Percentiles rank a stretch among this genome's conserved stretches.
Evolutionary conservation across 2,329 filamentous ascomycete genomes (phyloP).

Genomic region (Aspergillus carbonarius): DNA sequence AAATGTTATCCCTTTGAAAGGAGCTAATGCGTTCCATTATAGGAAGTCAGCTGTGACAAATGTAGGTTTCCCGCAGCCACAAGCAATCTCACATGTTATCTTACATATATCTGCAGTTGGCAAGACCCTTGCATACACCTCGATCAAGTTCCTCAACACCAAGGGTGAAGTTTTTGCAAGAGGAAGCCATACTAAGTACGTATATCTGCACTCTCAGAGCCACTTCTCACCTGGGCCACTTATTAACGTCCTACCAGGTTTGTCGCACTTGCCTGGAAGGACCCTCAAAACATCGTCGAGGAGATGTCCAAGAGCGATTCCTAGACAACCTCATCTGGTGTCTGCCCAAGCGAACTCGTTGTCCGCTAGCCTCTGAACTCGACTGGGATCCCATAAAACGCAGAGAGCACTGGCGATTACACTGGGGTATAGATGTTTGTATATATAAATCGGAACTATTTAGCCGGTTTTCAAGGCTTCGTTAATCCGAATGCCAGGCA

Average conservation of each 20-base stretch:
- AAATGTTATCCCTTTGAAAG: neutral
- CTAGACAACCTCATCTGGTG: neutral
- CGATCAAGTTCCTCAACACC: conserved; percentile 59
- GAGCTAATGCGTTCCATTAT: conserved; percentile 17
- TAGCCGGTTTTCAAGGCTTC: neutral
- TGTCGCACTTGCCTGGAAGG: conserved; percentile 61
- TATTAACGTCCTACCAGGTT: conserved; percentile 42
- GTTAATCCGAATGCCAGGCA: neutral
- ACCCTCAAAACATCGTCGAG: conserved; percentile 61
- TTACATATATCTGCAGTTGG: conserved; percentile 49
- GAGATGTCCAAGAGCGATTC: conserved; percentile 40
- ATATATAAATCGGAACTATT: conserved; percentile 3
- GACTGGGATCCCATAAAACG: neutral
- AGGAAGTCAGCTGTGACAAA: conserved; percentile 65
- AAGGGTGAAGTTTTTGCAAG: conserved; percentile 62
- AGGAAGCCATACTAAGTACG: conserved; percentile 66
- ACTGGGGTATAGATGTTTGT: neutral
- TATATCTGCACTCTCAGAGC: neutral
- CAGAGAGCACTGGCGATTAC: neutral
- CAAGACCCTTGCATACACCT: conserved; percentile 65
- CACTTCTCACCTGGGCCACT: neutral
- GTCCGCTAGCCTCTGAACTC: neutral
- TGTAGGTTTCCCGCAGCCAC: conserved; percentile 43
- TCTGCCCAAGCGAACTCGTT: conserved; percentile 14
- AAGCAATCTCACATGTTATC: neutral